Evolutionary conservation across 2,329 filamentous ascomycete species (phyloP), one percentile per base, ranked within the genome.

Genomic region (Rhexocercosporidium sp.): DNA sequence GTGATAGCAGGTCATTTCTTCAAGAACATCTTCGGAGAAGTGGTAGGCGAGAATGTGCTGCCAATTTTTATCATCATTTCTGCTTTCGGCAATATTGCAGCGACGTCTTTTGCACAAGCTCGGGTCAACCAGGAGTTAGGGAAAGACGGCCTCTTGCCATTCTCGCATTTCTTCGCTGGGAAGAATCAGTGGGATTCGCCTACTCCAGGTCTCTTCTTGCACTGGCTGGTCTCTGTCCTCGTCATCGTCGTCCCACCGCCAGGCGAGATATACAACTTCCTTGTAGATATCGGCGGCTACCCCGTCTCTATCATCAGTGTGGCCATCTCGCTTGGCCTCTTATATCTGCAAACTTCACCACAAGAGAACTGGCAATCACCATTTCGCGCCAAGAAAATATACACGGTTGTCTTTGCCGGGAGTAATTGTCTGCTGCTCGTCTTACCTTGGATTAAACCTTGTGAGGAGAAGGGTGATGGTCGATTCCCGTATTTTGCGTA

Each of bases 191-290:
- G 61, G 25, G 62, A 66, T 22, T 54, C 68, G 25, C 77, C 78
- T 6, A 66, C 70, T 1, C 73, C 77, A n/a, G 78, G 78, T 11
- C 77, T 87, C 20, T 81, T 83, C 20, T 82, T 91, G 59, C 86
- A 90, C 68, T 90, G 87, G 77, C 79, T 89, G 20, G 86, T 88
- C 37, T 89, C 87, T 1, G 83, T 84, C 16, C 76, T 90, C 31
- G 83, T 86, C 8, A 87, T 83, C 44, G 78, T 86, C 1, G 81
- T 84, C 2, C 82, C 81, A 2, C 84, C 84, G 6, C 83, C 83
- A 2, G 78, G 78, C 3, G 73, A 75, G 29, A 78, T 79, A 29
- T 80, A 79, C 72, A 78, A 78, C 70, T 79, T 80, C 73, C 74
- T 80, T 14, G 77, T 80, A 49, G 77, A 80, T 62, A 76, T 80